These are phyloP conservation scores for Mycena filopes DNA, from an alignment of 768 basidiomycete genomes.

Conservation along the genomic window DNA sequence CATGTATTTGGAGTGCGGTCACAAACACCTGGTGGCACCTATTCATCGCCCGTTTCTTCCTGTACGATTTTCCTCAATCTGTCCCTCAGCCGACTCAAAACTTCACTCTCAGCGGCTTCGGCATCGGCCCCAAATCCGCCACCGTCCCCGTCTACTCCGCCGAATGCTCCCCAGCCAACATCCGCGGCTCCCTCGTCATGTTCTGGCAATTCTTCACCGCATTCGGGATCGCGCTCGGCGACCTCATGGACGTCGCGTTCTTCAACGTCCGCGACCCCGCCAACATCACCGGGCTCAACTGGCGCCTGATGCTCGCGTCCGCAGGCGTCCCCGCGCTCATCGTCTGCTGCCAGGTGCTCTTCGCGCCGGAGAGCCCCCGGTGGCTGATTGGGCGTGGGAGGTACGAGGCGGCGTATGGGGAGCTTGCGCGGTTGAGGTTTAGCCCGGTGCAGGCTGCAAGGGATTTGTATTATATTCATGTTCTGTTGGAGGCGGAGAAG, in stretches of 20 bases:
- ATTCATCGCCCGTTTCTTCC: conserved; percentile 34
- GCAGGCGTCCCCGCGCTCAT: conserved; percentile 48
- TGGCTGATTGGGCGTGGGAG: conserved; percentile 42
- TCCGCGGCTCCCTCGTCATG: conserved; percentile 57
- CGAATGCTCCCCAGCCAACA: conserved; percentile 68
- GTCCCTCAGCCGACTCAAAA: too few relatives aligned
- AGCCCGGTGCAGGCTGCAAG: conserved; percentile 65
- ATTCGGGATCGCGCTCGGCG: conserved; percentile 70
- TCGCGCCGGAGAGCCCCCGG: conserved; percentile 35
- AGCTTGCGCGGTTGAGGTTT: conserved; percentile 59
- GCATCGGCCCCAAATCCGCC: conserved; percentile 57
- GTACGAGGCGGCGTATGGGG: conserved; percentile 61
- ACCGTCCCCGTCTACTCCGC: conserved; percentile 71
- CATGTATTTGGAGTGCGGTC: conserved; percentile 32
- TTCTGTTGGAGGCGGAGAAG: conserved; percentile 50
- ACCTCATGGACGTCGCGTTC: conserved; percentile 55
- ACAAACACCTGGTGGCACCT: conserved; percentile 38
- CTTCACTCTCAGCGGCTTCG: conserved; percentile 35
- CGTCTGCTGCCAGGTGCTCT: conserved; percentile 42
- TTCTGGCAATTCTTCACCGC: conserved; percentile 31
- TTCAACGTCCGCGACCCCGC: conserved; percentile 33
- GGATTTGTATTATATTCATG: conserved; percentile 72
- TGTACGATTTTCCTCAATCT: conserved; percentile 19
- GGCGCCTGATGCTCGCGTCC: conserved; percentile 69
- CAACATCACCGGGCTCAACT: conserved; percentile 50